Base-by-base conservation (phyloP, 306 rosid genomes). In the Fragaria iinumae region DNA sequence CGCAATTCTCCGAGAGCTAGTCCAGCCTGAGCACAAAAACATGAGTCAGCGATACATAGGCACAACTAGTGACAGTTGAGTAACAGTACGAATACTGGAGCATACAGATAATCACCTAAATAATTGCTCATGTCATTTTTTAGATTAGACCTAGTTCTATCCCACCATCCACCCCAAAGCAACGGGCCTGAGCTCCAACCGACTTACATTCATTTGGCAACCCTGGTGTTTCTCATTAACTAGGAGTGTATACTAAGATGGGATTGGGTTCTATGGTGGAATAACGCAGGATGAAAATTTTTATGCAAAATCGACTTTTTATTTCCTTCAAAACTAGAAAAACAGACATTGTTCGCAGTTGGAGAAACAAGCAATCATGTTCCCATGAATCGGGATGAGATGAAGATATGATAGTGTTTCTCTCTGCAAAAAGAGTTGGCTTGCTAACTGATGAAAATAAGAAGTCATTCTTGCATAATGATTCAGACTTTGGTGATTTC, bases 1-100 rank as follows among this genome's bases (percentile, higher is more conserved):
- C 81, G 86, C 69, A 95, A 80, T 71, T 95, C 97, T 80, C 97
- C 99, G 47, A 95, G 97, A n/a, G 97, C 86, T 69, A 95, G 72
- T 75, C 99, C 99, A 39, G 99, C 99, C 99, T 95, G 86, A 80
- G 80, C 53, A 72, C 71, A 57, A 59, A 41, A 74, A 14, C 60
- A 47, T 18, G 34, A 17, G 70, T 44, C 9, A 62, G 18, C 4
- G 0, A 74, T 6, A 45, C 60, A 60, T 0, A 59, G 47, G 11
- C 70, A 74, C 10, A 39, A 14, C 13, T 9, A 27, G 29, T 55
- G 25, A 41, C 25, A 41, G 29, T 38, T 6, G 3, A 13, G 52
- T 38, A n/a, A 32, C 67, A 39, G 27, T 20, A 20, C 0, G 23
- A 21, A 59, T 14, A 5, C 17, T 3, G 29, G 10, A 38, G 55